These are phyloP conservation scores for Spencermartinsiella ligniputridi DNA, from an alignment of 1,139 yeast species.

Conservation along the genomic window DNA sequence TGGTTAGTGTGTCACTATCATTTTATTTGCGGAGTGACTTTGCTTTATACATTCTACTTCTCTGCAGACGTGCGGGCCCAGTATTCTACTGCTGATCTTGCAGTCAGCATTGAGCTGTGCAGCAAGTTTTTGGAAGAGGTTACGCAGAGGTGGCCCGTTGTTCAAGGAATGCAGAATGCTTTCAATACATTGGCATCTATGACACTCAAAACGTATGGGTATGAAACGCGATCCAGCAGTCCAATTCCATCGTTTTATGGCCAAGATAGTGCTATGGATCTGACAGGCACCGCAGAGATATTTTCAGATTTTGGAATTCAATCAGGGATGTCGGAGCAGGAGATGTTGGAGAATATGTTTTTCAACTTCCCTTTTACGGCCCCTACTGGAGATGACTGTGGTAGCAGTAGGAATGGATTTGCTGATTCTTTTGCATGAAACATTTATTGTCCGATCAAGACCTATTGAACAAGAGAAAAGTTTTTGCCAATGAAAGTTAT, in stretches of 20 bases:
- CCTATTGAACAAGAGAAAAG: no score
- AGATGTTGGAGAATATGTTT: constrained; percentile 3
- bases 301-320: not conserved
- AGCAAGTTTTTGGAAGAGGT: constrained; percentile 8
- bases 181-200: constrained; percentile 6
- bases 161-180: constrained; percentile 11
- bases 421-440: not conserved
- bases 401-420: not conserved
- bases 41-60: constrained; percentile 9
- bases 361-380: constrained; percentile 1
- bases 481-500: no score
- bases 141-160: constrained; percentile 12
- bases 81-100: constrained; percentile 5
- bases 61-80: constrained; percentile 10
- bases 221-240: constrained; percentile 1
- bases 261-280: not conserved
- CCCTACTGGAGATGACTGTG: not conserved
- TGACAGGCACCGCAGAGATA: not conserved
- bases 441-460: no score
- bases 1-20: constrained; percentile 12
- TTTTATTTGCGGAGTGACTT: constrained; percentile 11
- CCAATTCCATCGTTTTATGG: not conserved
- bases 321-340: constrained; percentile 3
- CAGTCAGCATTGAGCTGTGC: constrained; percentile 6
- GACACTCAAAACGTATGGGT: constrained; percentile 7